Evolutionary conservation across 2,329 filamentous ascomycete genomes (phyloP).

Genomic region (Sclerotinia minor): DNA sequence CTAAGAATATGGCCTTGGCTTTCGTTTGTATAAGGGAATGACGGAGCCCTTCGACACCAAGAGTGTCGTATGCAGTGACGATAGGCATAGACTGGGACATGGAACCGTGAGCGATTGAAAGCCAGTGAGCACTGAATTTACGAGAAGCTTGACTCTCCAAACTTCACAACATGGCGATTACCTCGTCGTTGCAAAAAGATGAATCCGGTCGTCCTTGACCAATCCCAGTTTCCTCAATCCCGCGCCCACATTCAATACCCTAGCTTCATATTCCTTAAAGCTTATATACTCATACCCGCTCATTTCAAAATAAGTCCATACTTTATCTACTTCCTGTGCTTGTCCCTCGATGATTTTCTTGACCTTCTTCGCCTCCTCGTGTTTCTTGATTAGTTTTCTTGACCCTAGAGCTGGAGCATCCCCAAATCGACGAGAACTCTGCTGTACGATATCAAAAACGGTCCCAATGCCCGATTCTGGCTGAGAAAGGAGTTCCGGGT

Average conservation of each 20-base stretch:
- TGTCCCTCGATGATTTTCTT: constrained; percentile 84
- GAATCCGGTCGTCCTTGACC: constrained; percentile 65
- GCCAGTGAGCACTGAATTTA: constrained; percentile 60
- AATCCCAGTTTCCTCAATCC: constrained; percentile 74
- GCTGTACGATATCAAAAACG: constrained; percentile 72
- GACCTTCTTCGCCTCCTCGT: constrained; percentile 83
- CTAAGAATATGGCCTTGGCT: constrained; percentile 81
- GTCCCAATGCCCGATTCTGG: constrained; percentile 55
- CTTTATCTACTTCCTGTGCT: constrained; percentile 78
- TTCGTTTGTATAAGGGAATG: constrained; percentile 83
- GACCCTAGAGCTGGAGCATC: constrained; percentile 67
- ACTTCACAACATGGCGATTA: neutral
- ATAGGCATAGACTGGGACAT: constrained; percentile 85
- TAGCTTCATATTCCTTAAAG: constrained; percentile 75
- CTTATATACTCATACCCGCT: constrained; percentile 74
- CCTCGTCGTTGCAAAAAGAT: constrained; percentile 74
- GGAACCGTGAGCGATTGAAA: constrained; percentile 75
- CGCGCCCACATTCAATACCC: constrained; percentile 65
- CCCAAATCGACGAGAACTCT: constrained; percentile 64
- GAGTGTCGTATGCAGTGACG: constrained; percentile 92
- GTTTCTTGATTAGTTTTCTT: constrained; percentile 72
- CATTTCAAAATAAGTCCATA: constrained; percentile 86
- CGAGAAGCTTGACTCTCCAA: neutral
- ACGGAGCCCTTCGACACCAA: constrained; percentile 79
- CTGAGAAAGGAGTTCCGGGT: constrained; percentile 47